phyloP scores from a whole-genome alignment of 1,284 basidiomycete genomes.

The Naganishia liquefaciens region DNA sequence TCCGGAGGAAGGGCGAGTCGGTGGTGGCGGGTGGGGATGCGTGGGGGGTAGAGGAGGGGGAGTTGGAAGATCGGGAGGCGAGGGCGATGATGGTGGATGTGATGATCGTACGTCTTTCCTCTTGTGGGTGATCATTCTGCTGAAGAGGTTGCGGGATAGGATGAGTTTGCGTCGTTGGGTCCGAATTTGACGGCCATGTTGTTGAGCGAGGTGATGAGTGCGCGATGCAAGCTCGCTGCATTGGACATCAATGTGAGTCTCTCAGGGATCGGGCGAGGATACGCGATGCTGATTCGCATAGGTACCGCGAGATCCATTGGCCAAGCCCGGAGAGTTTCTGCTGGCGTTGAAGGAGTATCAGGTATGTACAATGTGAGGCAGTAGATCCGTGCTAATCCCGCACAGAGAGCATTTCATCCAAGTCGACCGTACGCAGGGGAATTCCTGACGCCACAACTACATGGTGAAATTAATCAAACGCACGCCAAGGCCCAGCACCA shows the following conservation, averaged over 20 bases:
- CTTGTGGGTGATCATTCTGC: too few relatives aligned
- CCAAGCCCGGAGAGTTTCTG: constrained; percentile 28
- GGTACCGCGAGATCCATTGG: constrained; percentile 33
- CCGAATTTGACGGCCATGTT: constrained; percentile 30
- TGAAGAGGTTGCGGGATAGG: background rate
- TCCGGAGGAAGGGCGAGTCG: background rate
- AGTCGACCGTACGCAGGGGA: background rate
- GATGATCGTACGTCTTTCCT: constrained; percentile 1
- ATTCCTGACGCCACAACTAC: constrained; percentile 13
- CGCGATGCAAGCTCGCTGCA: constrained; percentile 27
- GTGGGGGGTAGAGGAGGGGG: constrained; percentile 12
- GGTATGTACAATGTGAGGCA: constrained; percentile 2
- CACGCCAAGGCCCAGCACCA: constrained; percentile 25
- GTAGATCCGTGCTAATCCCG: background rate
- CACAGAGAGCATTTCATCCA: constrained; percentile 16
- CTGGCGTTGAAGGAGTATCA: constrained; percentile 17
- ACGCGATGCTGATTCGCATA: background rate
- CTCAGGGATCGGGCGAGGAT: background rate
- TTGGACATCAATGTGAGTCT: constrained; percentile 30
- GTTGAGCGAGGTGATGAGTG: constrained; percentile 30
- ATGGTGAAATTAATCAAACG: constrained; percentile 21
- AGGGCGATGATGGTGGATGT: constrained; percentile 16
- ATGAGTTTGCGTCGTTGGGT: constrained; percentile 24
- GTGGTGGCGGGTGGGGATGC: background rate
- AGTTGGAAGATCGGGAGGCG: background rate